A percentile compares a stretch with the other conserved stretches of the same genome.
Conservation (phyloP, 768 basidiomycete genomes). For the Phlebiopsis gigantea region DNA sequence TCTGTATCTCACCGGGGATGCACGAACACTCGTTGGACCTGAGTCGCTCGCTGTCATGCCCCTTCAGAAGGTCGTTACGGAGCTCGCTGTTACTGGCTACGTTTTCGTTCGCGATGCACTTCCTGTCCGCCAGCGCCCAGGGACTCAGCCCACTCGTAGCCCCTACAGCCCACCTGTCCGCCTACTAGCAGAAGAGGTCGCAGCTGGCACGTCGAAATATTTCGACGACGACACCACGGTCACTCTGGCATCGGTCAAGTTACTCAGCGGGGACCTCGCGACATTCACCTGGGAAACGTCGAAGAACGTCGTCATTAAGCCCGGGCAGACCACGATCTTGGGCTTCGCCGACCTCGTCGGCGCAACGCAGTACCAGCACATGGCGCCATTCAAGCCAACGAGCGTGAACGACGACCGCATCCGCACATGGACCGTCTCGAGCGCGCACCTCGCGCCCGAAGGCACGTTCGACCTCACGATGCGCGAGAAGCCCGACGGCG, state of each 20-base stretch:
- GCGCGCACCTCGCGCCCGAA: slow-evolving; percentile 20
- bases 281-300: slow-evolving; percentile 46
- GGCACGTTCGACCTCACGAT: slow-evolving; percentile 45
- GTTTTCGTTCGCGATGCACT: slow-evolving; percentile 48
- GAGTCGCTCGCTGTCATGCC: slow-evolving; percentile 53
- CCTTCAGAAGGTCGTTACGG: slow-evolving; percentile 44
- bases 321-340: slow-evolving; percentile 51
- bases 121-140: slow-evolving; percentile 41
- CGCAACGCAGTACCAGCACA: slow-evolving; percentile 42
- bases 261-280: slow-evolving; percentile 43
- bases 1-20: slow-evolving; percentile 58
- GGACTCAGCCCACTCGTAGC: slow-evolving; percentile 28
- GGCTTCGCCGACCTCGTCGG: slow-evolving; percentile 51
- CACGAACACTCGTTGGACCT: slow-evolving; percentile 41
- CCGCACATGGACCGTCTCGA: slow-evolving; percentile 60
- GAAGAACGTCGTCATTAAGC: slow-evolving; percentile 23
- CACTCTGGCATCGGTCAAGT: slow-evolving; percentile 24
- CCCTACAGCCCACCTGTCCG: slow-evolving; percentile 59
- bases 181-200: slow-evolving; percentile 43
- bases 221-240: slow-evolving; percentile 30
- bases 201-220: slow-evolving; percentile 15
- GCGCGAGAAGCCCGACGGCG: slow-evolving; percentile 46
- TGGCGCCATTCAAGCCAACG: slow-evolving; percentile 39
- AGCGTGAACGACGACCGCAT: slow-evolving; percentile 57
- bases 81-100: slow-evolving; percentile 46